Evolutionary conservation across 2,329 filamentous ascomycete genomes (phyloP).

Genomic region (Microcyclospora pomicola): DNA sequence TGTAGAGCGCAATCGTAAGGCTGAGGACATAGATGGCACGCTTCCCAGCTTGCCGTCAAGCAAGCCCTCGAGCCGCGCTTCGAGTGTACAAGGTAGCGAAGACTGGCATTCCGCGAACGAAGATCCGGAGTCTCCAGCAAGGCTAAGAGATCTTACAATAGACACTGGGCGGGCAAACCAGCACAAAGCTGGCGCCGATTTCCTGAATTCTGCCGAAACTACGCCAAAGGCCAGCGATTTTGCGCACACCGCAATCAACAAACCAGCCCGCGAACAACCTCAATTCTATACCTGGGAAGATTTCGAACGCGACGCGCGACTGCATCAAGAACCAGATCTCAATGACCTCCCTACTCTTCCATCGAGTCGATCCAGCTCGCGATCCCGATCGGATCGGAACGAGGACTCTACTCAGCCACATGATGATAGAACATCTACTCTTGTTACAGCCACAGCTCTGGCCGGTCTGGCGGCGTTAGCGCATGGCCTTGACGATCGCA

Average conservation of each 20-base stretch:
- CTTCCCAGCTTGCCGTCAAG: constrained; percentile 41
- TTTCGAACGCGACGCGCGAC: constrained; percentile 19
- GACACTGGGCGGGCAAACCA: constrained; percentile 13
- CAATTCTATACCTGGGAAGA: constrained; percentile 27
- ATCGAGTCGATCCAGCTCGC: not conserved
- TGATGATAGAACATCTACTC: no score
- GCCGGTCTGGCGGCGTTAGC: no score
- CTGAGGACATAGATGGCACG: constrained; percentile 28
- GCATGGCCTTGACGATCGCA: no score
- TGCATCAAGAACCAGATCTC: constrained; percentile 8
- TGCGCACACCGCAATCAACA: constrained; percentile 15
- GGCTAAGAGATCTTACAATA: constrained; percentile 10
- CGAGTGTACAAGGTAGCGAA: constrained; percentile 26
- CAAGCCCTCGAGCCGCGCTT: constrained; percentile 28
- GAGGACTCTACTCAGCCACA: no score
- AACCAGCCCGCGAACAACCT: constrained; percentile 14
- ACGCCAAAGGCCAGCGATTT: constrained; percentile 52
- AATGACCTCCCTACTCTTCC: not conserved
- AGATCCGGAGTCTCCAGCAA: constrained; percentile 13
- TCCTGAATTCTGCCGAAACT: constrained; percentile 49
- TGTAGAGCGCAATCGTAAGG: constrained; percentile 50
- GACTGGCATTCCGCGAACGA: constrained; percentile 33
- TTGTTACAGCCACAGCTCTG: no score
- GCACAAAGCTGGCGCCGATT: constrained; percentile 25
- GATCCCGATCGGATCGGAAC: no score